A percentile compares a stretch with the other conserved stretches of the same genome.
Evolutionary conservation across 768 basidiomycete species (phyloP).

Genomic region (Hypholoma fasciculare): DNA sequence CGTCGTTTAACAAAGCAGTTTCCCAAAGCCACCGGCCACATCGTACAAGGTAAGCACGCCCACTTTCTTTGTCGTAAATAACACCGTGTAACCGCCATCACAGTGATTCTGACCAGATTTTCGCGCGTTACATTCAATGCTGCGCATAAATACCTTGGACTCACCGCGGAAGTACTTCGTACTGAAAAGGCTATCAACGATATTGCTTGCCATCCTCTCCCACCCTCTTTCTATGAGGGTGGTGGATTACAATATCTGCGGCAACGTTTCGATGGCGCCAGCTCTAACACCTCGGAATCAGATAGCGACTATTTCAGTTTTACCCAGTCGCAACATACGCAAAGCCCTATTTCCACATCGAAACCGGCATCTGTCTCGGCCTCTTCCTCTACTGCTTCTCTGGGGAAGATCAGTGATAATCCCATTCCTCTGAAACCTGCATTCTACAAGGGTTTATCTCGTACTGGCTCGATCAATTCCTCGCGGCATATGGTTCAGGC

Average conservation of each 20-base stretch:
- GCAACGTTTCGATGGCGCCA: conserved; percentile 78
- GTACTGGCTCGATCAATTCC: conserved; percentile 16
- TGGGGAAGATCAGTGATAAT: conserved; percentile 23
- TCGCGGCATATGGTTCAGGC: conserved; percentile 69
- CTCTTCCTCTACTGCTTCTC: conserved; percentile 25
- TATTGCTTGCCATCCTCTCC: conserved; percentile 93
- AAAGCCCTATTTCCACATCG: conserved; percentile 20
- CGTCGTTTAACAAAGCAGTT: conserved; percentile 91
- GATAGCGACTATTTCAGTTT: conserved; percentile 61
- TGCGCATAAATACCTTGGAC: conserved; percentile 92
- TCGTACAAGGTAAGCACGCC: conserved; percentile 74
- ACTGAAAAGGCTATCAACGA: conserved; percentile 98
- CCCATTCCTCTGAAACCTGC: conserved; percentile 20
- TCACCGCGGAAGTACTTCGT: conserved; percentile 92
- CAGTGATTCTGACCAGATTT: conserved; percentile 93
- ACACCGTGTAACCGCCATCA: conserved; percentile 9
- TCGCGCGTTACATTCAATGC: conserved; percentile 97
- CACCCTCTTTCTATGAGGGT: conserved; percentile 86
- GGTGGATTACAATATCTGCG: conserved; percentile 89
- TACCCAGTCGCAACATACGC: conserved; percentile 26
- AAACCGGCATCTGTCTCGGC: conserved; percentile 16
- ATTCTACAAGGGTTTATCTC: conserved; percentile 15
- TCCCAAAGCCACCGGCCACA: conserved; percentile 95
- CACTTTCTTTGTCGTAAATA: conserved; percentile 8
- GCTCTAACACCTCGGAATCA: conserved; percentile 44